Evolutionary conservation across 148 eudicot genomes (phyloP).

Genomic region (Linanthus parryae): DNA sequence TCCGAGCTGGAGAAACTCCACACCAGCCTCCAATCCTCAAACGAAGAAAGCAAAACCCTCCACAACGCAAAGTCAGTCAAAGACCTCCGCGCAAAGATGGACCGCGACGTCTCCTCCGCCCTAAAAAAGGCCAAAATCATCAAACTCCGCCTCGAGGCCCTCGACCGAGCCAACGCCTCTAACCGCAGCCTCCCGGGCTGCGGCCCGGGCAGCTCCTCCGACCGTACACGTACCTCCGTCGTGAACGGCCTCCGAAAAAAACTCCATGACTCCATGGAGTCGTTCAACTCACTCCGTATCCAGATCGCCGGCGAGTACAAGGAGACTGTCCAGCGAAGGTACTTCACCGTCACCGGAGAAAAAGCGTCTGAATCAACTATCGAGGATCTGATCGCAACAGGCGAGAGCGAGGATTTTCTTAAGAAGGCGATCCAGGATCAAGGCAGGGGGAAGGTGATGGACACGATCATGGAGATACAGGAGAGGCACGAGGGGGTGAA

Average conservation of each 20-base stretch:
- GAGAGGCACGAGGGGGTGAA: constrained; percentile 52
- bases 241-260: constrained; percentile 73
- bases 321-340: constrained; percentile 77
- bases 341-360: constrained; percentile 85
- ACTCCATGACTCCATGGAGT: constrained; percentile 62
- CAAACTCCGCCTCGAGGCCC: constrained; percentile 41
- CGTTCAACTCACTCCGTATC: constrained; percentile 51
- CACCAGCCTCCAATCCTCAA: constrained; percentile 28
- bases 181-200: constrained; percentile 61
- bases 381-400: constrained; percentile 64
- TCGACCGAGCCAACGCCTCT: constrained; percentile 69
- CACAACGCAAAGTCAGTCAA: constrained; percentile 53
- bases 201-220: constrained; percentile 83
- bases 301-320: constrained; percentile 54
- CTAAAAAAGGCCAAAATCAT: constrained; percentile 1
- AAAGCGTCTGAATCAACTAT: constrained; percentile 60
- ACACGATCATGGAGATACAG: constrained; percentile 45
- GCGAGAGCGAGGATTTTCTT: constrained; percentile 79
- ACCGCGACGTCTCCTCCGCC: not conserved
- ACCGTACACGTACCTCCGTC: constrained; percentile 66
- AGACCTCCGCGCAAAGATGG: constrained; percentile 31
- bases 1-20: constrained; percentile 43
- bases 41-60: constrained; percentile 69
- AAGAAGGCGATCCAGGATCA: constrained; percentile 86
- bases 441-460: constrained; percentile 53